phyloP scores from a whole-genome alignment of 345 rosid genomes.

The Cochlearia excelsa region DNA sequence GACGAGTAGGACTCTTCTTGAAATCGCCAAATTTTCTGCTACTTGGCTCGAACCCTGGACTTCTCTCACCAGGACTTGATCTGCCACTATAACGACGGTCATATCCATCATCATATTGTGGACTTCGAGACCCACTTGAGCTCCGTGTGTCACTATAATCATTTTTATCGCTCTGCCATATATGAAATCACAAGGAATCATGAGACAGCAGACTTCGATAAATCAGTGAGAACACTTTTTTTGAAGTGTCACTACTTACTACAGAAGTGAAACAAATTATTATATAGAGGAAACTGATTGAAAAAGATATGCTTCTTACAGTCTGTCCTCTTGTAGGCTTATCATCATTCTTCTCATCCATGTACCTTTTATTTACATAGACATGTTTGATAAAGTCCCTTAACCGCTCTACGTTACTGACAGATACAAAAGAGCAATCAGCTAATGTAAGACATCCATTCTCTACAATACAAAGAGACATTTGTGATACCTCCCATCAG shows the following conservation, averaged over 20 bases:
- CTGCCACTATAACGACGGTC: slow-evolving; percentile 65
- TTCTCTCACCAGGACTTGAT: slow-evolving; percentile 87
- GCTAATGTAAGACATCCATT: slow-evolving; percentile 13
- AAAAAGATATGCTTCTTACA: slow-evolving; percentile 45
- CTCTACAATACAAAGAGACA: slow-evolving; percentile 18
- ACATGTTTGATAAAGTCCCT: slow-evolving; percentile 88
- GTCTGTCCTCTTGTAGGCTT: slow-evolving; percentile 70
- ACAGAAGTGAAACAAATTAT: too few species aligned
- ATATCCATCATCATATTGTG: slow-evolving; percentile 66
- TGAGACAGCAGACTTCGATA: not conserved
- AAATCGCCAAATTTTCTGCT: not conserved
- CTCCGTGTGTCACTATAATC: slow-evolving; percentile 43
- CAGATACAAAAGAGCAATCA: slow-evolving; percentile 33
- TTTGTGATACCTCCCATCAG: slow-evolving; percentile 81
- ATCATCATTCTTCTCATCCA: slow-evolving; percentile 67
- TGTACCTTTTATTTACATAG: slow-evolving; percentile 77
- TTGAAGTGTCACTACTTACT: too few species aligned
- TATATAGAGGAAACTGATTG: too few species aligned
- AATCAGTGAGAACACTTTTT: not conserved
- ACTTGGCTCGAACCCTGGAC: slow-evolving; percentile 37
- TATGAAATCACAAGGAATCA: slow-evolving; percentile 10
- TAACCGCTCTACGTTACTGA: slow-evolving; percentile 78
- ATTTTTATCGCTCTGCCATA: slow-evolving; percentile 51
- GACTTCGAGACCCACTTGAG: slow-evolving; percentile 82
- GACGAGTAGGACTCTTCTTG: slow-evolving; percentile 46